Base-by-base conservation (phyloP, 2,329 filamentous ascomycete species). In the Talaromyces sp. region DNA sequence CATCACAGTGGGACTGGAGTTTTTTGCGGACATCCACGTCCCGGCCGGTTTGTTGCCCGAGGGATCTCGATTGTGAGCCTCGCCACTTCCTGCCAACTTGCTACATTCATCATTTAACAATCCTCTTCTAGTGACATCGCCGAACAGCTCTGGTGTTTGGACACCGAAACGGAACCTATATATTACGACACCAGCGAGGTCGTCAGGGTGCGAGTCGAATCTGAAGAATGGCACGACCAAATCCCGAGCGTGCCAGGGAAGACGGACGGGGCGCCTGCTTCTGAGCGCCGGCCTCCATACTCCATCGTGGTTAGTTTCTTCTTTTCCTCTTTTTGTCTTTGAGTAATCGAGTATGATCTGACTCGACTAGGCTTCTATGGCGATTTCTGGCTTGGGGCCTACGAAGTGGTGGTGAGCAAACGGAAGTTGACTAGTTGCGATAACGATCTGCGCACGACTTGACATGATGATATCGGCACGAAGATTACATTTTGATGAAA, bases 11-110 rank as follows among this genome's bases (percentile, higher is more conserved):
- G 87, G 88, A 55, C 88, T 93, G 4, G 91, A 96, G 65, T 99
- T 99, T 75, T 99, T 97, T 68, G 90, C 93, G 68, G 93, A 98
- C 65, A 92, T 99, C 33, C 88, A 91, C 62, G 86, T 98, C 65
- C 91, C 85, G 0, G 86, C 85, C 39, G 84, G 87, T 60, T 86
- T 91, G 65, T 82, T 96, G 4, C 90, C 92, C 44, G 85, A 90
- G 30, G 87, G 86, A n/a, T 86, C 88, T 28, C 84, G 85, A 72
- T 96, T 91, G 89, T 92, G 77, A 77, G 87, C 78, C 28, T 15
- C 9, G 17, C 22, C 7, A 19, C 44, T 27, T 11, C 28, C 28
- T 6, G 28, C 28, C 28, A 7, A 30, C 13, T 28, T 22, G n/a
- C 3, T n/a, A 2, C n/a, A 17, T 30, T 47, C 53, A 39, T 67